These are phyloP conservation scores for Malus hybrid DNA, from an alignment of 331 rosid species.

Conservation along the genomic window DNA sequence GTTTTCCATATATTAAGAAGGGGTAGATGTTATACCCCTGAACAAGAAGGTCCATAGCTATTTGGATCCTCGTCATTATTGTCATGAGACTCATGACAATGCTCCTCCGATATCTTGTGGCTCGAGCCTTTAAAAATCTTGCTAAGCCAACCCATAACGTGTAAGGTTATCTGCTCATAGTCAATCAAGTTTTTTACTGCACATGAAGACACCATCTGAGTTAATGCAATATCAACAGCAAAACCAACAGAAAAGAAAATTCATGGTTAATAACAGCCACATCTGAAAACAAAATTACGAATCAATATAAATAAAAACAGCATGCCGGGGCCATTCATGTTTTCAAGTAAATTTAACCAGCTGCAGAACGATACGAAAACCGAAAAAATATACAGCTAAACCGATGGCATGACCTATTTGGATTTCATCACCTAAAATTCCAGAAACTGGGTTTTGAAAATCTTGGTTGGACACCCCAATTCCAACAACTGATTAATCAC, in stretches of 20 bases:
- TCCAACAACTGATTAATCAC: neutral
- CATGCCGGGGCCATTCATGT: neutral
- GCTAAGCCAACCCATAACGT: slow-evolving; percentile 89
- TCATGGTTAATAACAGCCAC: neutral
- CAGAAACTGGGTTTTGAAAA: neutral
- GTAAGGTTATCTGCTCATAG: slow-evolving; percentile 42
- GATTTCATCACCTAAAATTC: neutral
- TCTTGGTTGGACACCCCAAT: neutral
- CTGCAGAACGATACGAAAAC: neutral
- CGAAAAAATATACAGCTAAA: neutral
- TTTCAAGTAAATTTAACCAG: neutral
- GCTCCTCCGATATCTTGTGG: slow-evolving; percentile 63
- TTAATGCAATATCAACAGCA: neutral
- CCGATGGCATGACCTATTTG: neutral
- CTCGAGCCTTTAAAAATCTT: slow-evolving; percentile 81
- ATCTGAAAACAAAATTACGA: neutral
- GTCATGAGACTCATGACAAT: slow-evolving; percentile 19
- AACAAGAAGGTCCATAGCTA: slow-evolving; percentile 55
- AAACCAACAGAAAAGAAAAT: neutral
- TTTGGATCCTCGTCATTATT: slow-evolving; percentile 43
- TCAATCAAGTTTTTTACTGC: slow-evolving; percentile 43
- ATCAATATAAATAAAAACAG: neutral
- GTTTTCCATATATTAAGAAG: neutral
- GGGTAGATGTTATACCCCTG: slow-evolving; percentile 44
- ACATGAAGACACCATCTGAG: slow-evolving; percentile 18